Percentiles rank a stretch among this genome's conserved stretches.
These are phyloP conservation scores for Phyllosticta citriasiana DNA, from an alignment of 2,329 filamentous ascomycete genomes.

Conservation along the genomic window DNA sequence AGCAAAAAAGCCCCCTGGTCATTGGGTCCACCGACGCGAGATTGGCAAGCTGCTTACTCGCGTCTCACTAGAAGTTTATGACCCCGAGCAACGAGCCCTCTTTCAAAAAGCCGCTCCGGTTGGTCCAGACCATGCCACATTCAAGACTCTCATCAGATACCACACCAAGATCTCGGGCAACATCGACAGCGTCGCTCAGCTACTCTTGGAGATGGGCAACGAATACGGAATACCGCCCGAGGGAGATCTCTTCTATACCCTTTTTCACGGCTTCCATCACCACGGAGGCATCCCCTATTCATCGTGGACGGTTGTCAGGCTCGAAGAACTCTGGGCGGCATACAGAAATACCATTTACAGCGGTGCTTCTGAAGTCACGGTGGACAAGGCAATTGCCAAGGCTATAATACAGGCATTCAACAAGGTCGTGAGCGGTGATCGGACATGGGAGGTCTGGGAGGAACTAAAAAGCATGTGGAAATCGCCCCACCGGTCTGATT, in stretches of 20 bases:
- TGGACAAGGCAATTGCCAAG: conserved; percentile 44
- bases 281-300: conserved; percentile 59
- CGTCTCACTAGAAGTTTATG: conserved; percentile 29
- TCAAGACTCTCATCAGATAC: conserved; percentile 67
- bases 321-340: conserved; percentile 58
- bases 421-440: conserved; percentile 44
- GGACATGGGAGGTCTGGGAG: conserved; percentile 46
- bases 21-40: conserved; percentile 33
- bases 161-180: conserved; percentile 61
- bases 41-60: conserved; percentile 40
- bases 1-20: conserved; percentile 20
- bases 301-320: conserved; percentile 61
- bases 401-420: conserved; percentile 55
- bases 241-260: conserved; percentile 64
- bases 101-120: conserved; percentile 59
- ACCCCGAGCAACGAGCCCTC: conserved; percentile 38
- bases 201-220: conserved; percentile 70
- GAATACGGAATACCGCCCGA: conserved; percentile 56
- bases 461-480: conserved; percentile 32
- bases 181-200: conserved; percentile 57
- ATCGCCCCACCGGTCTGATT: conserved; percentile 21
- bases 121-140: conserved; percentile 68
- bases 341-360: conserved; percentile 32
- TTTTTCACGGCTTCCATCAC: conserved; percentile 71
- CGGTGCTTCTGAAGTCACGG: conserved; percentile 17